phyloP scores from a whole-genome alignment of 78 protist genomes.

The slime mould (Dictyostelium discoideum) region DNA sequence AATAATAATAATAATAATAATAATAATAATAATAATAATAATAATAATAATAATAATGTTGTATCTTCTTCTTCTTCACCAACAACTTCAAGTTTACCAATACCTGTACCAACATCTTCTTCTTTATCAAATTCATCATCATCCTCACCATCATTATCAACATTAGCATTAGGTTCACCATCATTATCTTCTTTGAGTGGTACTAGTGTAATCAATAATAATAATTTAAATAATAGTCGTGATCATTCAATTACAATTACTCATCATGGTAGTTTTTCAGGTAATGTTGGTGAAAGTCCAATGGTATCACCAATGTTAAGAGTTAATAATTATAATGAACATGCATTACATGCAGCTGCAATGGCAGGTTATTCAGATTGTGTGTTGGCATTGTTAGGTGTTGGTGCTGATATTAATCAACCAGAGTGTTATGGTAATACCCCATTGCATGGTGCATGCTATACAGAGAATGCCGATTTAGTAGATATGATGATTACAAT shows the following conservation, averaged over 20 bases:
- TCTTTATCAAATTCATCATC: background rate
- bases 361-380: slow-evolving; percentile 72
- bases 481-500: slow-evolving; percentile 76
- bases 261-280: slow-evolving; percentile 33
- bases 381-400: slow-evolving; percentile 63
- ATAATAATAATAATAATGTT: no score
- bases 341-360: slow-evolving; percentile 69
- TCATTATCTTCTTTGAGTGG: background rate
- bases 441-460: slow-evolving; percentile 70
- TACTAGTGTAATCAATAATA: background rate
- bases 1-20: no score
- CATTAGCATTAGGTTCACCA: slow-evolving; percentile 2
- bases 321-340: slow-evolving; percentile 52
- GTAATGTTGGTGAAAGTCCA: slow-evolving; percentile 54
- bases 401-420: slow-evolving; percentile 70
- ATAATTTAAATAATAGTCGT: background rate
- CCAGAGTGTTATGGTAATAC: slow-evolving; percentile 71
- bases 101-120: background rate
- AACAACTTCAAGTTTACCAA: background rate
- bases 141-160: background rate
- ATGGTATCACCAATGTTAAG: slow-evolving; percentile 66
- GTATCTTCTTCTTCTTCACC: background rate
- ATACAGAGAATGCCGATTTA: slow-evolving; percentile 46
- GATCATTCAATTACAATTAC: background rate
- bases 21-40: no score